A percentile compares a stretch with the other conserved stretches of the same genome.
Conservation (phyloP, 2,329 filamentous ascomycete genomes). For the Neofusicoccum umdonicola region DNA sequence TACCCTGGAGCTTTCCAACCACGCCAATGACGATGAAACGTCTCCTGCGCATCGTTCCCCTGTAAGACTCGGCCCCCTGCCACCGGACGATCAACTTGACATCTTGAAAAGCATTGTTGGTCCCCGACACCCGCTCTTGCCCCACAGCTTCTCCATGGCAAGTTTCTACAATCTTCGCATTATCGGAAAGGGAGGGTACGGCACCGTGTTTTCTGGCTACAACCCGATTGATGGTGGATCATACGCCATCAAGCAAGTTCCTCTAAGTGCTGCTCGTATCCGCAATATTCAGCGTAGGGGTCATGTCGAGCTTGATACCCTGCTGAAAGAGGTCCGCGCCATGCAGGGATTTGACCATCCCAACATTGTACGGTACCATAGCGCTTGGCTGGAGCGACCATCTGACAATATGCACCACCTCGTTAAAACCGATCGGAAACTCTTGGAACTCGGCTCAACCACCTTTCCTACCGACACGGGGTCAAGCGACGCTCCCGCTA, state of each 20-base stretch:
- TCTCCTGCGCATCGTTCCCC: neutral
- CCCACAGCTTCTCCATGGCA: slow-evolving; percentile 50
- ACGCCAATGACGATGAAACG: neutral
- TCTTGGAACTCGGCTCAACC: neutral
- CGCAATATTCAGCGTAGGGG: slow-evolving; percentile 53
- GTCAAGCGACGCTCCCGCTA: neutral
- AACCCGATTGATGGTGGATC: slow-evolving; percentile 61
- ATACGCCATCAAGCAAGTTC: slow-evolving; percentile 67
- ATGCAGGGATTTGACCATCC: slow-evolving; percentile 62
- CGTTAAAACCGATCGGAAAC: neutral
- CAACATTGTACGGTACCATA: slow-evolving; percentile 66
- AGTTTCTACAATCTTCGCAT: slow-evolving; percentile 40
- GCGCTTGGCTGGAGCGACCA: slow-evolving; percentile 59
- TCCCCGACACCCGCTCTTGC: slow-evolving; percentile 42
- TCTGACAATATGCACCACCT: neutral
- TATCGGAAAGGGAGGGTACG: slow-evolving; percentile 65
- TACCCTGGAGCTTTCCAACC: neutral
- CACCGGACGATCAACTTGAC: slow-evolving; percentile 21
- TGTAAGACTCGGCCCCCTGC: slow-evolving; percentile 6
- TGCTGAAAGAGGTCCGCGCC: slow-evolving; percentile 61
- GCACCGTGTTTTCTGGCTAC: slow-evolving; percentile 60
- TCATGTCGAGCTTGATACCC: slow-evolving; percentile 53
- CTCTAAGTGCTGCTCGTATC: slow-evolving; percentile 53
- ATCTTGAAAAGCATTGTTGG: slow-evolving; percentile 20
- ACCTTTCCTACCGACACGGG: neutral